These are phyloP conservation scores for Schoenoplectus triqueter DNA, from an alignment of 202 grass and related monocot species.

Conservation along the genomic window DNA sequence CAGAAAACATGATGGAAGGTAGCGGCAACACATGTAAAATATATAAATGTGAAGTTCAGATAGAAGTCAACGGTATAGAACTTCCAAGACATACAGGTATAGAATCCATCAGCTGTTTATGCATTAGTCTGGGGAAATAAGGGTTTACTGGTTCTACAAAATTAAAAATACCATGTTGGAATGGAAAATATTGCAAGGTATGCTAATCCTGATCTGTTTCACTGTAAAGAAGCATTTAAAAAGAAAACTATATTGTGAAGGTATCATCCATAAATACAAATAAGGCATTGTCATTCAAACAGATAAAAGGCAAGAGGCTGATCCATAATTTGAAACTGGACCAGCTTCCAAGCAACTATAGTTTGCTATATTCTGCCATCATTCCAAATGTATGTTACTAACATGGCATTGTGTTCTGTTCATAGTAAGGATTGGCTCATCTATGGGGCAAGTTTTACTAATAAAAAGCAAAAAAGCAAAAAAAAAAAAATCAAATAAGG, in stretches of 20 bases:
- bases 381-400: slow-evolving; percentile 19
- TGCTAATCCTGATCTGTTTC: neutral
- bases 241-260: neutral
- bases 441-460: neutral
- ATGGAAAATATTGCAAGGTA: neutral
- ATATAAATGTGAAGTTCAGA: slow-evolving; percentile 9
- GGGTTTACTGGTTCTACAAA: neutral
- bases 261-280: neutral
- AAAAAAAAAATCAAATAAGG: neutral
- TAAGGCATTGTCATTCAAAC: neutral
- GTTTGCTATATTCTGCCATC: neutral
- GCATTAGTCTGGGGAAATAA: neutral
- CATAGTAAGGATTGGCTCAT: neutral
- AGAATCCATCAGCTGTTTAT: slow-evolving; percentile 2
- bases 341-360: neutral
- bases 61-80: slow-evolving; percentile 2
- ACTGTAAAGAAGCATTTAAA: neutral
- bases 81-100: neutral
- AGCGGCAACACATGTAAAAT: neutral
- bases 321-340: neutral
- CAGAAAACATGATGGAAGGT: neutral
- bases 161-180: neutral
- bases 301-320: neutral
- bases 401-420: neutral
- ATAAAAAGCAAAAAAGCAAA: neutral